Percentiles rank a stretch among this genome's conserved stretches.
Evolutionary conservation across 1,284 basidiomycete species (phyloP).

Genomic region (Ceratobasidium sp.): DNA sequence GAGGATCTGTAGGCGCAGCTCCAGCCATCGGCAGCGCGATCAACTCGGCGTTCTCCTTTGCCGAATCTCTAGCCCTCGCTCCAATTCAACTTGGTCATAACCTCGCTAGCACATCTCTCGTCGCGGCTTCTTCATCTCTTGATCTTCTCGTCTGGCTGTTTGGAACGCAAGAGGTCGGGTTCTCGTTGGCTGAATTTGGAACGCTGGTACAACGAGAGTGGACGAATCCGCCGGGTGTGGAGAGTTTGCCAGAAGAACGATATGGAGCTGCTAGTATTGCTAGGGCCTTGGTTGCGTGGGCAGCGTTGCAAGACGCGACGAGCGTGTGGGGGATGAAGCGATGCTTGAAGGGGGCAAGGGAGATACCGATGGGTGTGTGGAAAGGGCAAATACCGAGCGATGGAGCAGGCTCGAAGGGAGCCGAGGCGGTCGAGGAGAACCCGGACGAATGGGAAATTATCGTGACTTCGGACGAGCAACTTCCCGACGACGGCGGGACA

Average conservation of each 20-base stretch:
- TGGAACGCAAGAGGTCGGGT: conserved; percentile 70
- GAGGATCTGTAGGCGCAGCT: conserved; percentile 68
- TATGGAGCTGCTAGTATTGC: conserved; percentile 74
- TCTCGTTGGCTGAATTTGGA: conserved; percentile 82
- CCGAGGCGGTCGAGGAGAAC: conserved; percentile 42
- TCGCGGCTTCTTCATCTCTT: conserved; percentile 78
- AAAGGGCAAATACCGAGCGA: background rate
- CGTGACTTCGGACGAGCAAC: conserved; percentile 47
- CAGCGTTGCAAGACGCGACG: conserved; percentile 79
- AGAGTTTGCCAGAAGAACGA: conserved; percentile 68
- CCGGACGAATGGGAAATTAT: conserved; percentile 50
- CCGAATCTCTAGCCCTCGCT: conserved; percentile 76
- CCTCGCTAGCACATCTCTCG: conserved; percentile 77
- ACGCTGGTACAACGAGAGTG: conserved; percentile 78
- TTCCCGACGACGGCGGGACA: conserved; percentile 48
- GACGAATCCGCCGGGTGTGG: conserved; percentile 66
- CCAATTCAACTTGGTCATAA: conserved; percentile 80
- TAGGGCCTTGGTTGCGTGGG: conserved; percentile 79
- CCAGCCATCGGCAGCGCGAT: conserved; percentile 69
- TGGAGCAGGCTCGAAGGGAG: background rate
- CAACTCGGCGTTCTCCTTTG: conserved; percentile 70
- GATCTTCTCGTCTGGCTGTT: conserved; percentile 77
- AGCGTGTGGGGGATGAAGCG: conserved; percentile 78
- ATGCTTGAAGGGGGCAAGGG: conserved; percentile 73
- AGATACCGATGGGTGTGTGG: conserved; percentile 68